A percentile compares a stretch with the other conserved stretches of the same genome.
These are phyloP conservation scores for Barnettozyma botsteinii DNA, from an alignment of 805 yeast genomes.

Conservation along the genomic window DNA sequence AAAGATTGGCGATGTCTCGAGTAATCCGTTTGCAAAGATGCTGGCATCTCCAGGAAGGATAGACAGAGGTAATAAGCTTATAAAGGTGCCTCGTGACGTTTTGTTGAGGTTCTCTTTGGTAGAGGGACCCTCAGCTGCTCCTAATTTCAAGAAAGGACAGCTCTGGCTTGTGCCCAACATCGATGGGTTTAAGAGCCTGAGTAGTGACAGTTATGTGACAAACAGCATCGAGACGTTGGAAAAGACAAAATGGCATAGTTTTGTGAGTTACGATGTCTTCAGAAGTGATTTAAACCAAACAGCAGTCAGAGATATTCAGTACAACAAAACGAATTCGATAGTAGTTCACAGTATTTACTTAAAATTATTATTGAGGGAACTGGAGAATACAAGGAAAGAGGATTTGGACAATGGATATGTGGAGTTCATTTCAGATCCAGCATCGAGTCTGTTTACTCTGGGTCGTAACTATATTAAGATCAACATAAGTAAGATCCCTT, in stretches of 20 bases:
- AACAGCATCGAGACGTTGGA: slow-evolving; percentile 8
- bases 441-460: not conserved
- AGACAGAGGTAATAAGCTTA: slow-evolving; percentile 31
- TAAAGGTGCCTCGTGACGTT: slow-evolving; percentile 12
- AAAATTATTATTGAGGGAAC: slow-evolving; percentile 5
- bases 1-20: slow-evolving; percentile 1
- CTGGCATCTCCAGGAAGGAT: slow-evolving; percentile 40
- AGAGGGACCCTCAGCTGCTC: not conserved
- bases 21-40: slow-evolving; percentile 34
- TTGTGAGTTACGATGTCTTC: slow-evolving; percentile 16
- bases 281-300: slow-evolving; percentile 11
- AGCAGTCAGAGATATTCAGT: slow-evolving; percentile 6
- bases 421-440: not conserved
- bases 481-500: not conserved
- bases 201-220: slow-evolving; percentile 13
- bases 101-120: slow-evolving; percentile 10
- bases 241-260: slow-evolving; percentile 6
- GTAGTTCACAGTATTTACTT: slow-evolving; percentile 13
- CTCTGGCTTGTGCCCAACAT: slow-evolving; percentile 14
- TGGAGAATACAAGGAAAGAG: not conserved
- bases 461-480: not conserved
- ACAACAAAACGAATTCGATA: slow-evolving; percentile 10
- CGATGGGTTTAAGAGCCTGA: slow-evolving; percentile 1
- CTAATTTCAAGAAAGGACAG: not conserved
- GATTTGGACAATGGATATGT: not conserved